Base-by-base conservation (phyloP, 2,329 filamentous ascomycete species). In the Sclerotinia minor region DNA sequence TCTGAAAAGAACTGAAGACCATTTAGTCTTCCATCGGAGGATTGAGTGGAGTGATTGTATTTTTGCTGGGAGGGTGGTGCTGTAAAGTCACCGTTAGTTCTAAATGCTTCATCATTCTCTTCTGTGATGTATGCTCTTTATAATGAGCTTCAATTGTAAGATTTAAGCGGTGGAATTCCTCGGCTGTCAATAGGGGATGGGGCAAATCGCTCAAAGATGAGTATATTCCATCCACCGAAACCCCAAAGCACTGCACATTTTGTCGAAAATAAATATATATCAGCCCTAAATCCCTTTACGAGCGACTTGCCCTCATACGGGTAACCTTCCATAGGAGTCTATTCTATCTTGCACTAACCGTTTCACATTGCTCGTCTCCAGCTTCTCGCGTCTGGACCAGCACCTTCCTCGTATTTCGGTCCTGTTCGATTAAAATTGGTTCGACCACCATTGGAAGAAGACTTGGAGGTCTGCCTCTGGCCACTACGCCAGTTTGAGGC, bases 381-480 rank as follows among this genome's bases (percentile, higher is more conserved):
- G 17, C 15, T 55, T 17, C 44, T 53, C 19, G 49, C 49, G 5
- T 29, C 19, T 3, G 61, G 61, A 3, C 61, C 61, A 9, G 35
- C 15, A 35, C 61, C 61, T 21, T 55, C 32, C 24, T 64, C 41
- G 11, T 64, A 64, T 7, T 64, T 64, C 8, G 47, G n/a, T 35
- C 32, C 26, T n/a, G 6, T 19, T 44, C 17, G 32, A 21, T 9
- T 8, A 24, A 21, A 4, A 5, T 3, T 19, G 2, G 11, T 50
- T 26, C 21, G 0, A 38, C 11, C 35, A 1, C 26, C 44, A 26
- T 13, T 35, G 35, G 6, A 2, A 5, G 3, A 17, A 24, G 0
- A n/a, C 7, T 24, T 7, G 44, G 21, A 2, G 15, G 0, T 5
- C 17, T 6, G 8, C 4, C 3, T 45, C 29, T 0, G 29, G 4